Evolutionary conservation across 139 green algal species (phyloP), one percentile per base, ranked within the genome.

Genomic region (Choricystis sp.): DNA sequence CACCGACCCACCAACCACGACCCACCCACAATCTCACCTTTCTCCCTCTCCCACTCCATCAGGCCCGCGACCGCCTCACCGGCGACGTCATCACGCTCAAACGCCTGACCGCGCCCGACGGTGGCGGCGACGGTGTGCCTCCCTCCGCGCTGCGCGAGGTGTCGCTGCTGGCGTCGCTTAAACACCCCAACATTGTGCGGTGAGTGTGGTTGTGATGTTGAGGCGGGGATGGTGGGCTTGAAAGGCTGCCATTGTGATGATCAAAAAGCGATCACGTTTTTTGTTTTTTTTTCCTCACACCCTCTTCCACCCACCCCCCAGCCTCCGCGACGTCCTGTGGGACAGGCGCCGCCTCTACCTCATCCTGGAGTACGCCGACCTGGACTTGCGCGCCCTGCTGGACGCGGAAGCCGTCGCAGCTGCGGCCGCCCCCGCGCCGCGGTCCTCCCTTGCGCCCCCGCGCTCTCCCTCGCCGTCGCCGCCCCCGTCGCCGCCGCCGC

Each of bases 331-430:
- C 40, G 40, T 52, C 40, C 40, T 52, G 9, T 52, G 40, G 40
- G 40, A 52, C 40, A 16, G 40, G 9, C 69, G 80, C 64, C 63
- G 71, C 31, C 72, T 96, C 29, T 98, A 87, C 85, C 93, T 98
- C 86, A 90, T 97, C 0, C 97, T 99, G 89, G 93, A 99, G 74
- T 96, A 89, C 72, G 84, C 92, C 69, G 88, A 97, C 71, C 89
- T 96, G 72, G 93, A 99, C 71, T 79, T 99, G 20, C 93, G 92
- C 66, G 2, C 1, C 25, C 9, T 52, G 9, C 40, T 52, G 40
- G 40, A 9, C 9, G 40, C 40, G 9, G 40, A n/a, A n/a, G 9
- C 40, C 40, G 9, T 52, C 40, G 9, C 40, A 52, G 16, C 9
- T 16, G 9, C 40, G 40, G 16, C 40, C 9, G 40, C 40, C 16